Conservation (phyloP, 2,329 filamentous ascomycete genomes). For the Epichloe gansuensis region DNA sequence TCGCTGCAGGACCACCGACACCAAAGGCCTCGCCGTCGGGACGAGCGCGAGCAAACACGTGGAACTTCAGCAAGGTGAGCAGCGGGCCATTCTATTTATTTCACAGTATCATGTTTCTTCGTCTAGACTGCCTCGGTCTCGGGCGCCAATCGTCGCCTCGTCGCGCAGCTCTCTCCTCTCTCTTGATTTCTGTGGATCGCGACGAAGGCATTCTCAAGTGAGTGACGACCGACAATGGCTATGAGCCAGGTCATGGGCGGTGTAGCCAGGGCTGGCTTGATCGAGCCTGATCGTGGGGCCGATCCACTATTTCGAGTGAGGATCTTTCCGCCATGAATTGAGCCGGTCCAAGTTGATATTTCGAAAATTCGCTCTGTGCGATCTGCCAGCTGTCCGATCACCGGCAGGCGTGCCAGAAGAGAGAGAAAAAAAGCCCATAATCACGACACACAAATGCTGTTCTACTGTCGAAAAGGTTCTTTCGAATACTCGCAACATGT, state of each 20-base stretch:
- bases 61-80: constrained; percentile 29
- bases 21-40: constrained; percentile 14
- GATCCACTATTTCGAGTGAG: not conserved
- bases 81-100: not conserved
- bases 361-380: not conserved
- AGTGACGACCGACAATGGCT: not conserved
- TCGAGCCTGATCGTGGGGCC: not conserved
- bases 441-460: too few relatives aligned
- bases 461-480: not conserved
- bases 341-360: not conserved
- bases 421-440: not conserved
- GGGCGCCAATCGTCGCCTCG: not conserved
- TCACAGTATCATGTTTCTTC: not conserved
- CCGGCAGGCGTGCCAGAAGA: not conserved
- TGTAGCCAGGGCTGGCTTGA: not conserved
- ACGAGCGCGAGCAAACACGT: constrained; percentile 25
- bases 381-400: not conserved
- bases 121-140: not conserved
- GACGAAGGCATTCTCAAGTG: constrained; percentile 1
- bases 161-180: not conserved
- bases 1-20: constrained; percentile 23
- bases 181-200: not conserved
- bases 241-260: not conserved
- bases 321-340: not conserved
- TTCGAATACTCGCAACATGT: not conserved